A percentile compares a stretch with the other conserved stretches of the same genome.
phyloP scores from a whole-genome alignment of 352 stramenopile species.

The Achlya hypogyna region DNA sequence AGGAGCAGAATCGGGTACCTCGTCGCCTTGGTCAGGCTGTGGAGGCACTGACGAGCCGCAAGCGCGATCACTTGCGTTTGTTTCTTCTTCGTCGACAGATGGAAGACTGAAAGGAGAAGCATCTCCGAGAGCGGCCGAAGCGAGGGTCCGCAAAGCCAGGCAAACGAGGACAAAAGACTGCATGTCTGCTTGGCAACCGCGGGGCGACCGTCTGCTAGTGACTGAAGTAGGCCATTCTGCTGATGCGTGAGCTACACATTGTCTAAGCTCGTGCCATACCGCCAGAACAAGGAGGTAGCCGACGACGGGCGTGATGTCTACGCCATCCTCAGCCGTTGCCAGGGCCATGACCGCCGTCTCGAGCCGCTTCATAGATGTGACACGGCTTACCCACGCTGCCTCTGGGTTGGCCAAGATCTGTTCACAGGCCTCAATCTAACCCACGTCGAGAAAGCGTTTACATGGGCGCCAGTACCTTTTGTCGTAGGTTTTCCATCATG shows the following conservation, averaged over 20 bases:
- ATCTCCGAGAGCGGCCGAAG: neutral
- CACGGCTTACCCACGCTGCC: conserved; percentile 3
- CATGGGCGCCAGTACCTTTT: neutral
- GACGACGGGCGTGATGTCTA: neutral
- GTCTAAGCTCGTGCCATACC: neutral
- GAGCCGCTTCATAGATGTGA: conserved; percentile 10
- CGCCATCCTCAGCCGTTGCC: neutral
- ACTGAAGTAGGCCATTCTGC: conserved; percentile 3
- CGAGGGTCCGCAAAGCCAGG: conserved; percentile 5
- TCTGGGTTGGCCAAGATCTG: neutral
- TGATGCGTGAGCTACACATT: neutral
- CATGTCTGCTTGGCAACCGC: conserved; percentile 17
- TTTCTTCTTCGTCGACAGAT: conserved; percentile 19
- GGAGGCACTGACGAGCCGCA: conserved; percentile 9
- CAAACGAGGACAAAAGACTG: conserved; percentile 7
- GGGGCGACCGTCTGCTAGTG: neutral
- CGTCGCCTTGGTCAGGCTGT: conserved; percentile 6
- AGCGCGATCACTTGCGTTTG: conserved; percentile 18
- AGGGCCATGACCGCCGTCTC: neutral
- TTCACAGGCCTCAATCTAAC: conserved; percentile 12
- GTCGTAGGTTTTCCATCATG: neutral
- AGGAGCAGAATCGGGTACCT: neutral
- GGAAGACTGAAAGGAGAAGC: neutral
- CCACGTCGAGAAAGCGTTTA: neutral
- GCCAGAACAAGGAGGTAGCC: neutral